A percentile compares a stretch with the other conserved stretches of the same genome.
Conservation (phyloP, 257 asterid species). For the Osmanthus fragrans region DNA sequence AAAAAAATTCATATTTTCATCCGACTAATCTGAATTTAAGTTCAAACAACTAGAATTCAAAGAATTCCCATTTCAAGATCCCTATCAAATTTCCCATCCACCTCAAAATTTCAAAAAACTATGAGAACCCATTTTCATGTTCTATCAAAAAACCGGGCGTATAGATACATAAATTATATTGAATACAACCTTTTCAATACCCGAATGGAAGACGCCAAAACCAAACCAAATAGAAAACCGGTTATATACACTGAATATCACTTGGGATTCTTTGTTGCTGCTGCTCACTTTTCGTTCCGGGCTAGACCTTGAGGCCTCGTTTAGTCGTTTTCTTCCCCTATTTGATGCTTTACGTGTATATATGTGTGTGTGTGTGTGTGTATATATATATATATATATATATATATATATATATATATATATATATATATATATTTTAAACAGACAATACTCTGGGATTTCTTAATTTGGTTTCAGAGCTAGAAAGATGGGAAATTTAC, state of each 20-base stretch:
- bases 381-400: too few relatives aligned
- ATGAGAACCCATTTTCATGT: neutral
- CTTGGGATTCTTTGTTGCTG: slow-evolving; percentile 30
- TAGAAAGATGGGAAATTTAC: too few relatives aligned
- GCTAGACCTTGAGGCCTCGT: slow-evolving; percentile 20
- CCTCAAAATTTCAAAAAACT: neutral
- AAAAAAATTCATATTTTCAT: neutral
- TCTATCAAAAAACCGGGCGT: neutral
- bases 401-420: too few relatives aligned
- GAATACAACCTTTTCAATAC: slow-evolving; percentile 44
- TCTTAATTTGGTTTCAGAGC: too few relatives aligned
- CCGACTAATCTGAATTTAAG: neutral
- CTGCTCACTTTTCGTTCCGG: slow-evolving; percentile 14
- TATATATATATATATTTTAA: too few relatives aligned
- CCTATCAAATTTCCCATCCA: neutral
- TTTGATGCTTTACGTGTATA: slow-evolving; percentile 19
- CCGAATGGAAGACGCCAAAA: slow-evolving; percentile 58
- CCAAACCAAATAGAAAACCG: slow-evolving; percentile 49
- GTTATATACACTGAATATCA: slow-evolving; percentile 48
- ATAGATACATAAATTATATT: neutral
- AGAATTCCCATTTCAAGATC: neutral
- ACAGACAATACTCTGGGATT: too few relatives aligned
- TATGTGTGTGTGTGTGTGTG: too few relatives aligned
- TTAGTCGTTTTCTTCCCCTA: slow-evolving; percentile 43
- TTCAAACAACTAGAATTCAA: slow-evolving; percentile 1